Evolutionary conservation across 169 alveolate species (phyloP).

Genomic region (Fabrea salina): DNA sequence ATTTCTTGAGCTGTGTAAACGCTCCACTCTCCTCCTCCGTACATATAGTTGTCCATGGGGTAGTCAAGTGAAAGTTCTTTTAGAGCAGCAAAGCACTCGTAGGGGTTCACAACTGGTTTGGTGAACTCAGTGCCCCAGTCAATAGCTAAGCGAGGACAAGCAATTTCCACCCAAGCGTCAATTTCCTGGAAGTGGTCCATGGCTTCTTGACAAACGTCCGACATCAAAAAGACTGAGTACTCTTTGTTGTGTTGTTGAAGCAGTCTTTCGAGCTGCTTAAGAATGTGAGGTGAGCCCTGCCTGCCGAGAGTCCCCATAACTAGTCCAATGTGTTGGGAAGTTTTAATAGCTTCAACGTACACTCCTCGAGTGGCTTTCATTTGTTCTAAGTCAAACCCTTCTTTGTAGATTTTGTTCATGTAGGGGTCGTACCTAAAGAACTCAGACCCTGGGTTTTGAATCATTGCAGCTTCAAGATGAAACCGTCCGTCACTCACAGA

Average conservation of each 20-base stretch:
- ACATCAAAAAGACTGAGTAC: constrained; percentile 44
- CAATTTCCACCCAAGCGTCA: constrained; percentile 84
- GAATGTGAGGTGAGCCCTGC: constrained; percentile 86
- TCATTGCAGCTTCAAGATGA: constrained; percentile 99
- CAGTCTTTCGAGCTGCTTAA: constrained; percentile 73
- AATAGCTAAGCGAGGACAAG: constrained; percentile 98
- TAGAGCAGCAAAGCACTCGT: constrained; percentile 96
- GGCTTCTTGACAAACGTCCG: constrained; percentile 12
- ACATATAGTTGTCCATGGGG: constrained; percentile 29
- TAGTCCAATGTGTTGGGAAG: constrained; percentile 72
- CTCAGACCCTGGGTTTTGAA: constrained; percentile 91
- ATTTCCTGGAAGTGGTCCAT: constrained; percentile 1
- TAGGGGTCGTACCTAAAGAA: constrained; percentile 95
- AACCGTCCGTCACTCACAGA: constrained; percentile 99
- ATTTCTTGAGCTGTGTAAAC: constrained; percentile 14
- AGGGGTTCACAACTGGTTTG: constrained; percentile 95
- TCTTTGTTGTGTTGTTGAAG: constrained; percentile 63
- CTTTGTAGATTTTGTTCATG: constrained; percentile 84
- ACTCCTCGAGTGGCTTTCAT: neutral
- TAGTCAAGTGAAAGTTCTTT: constrained; percentile 12
- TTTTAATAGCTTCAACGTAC: constrained; percentile 60
- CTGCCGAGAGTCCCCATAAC: constrained; percentile 92
- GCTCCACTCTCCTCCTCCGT: constrained; percentile 17
- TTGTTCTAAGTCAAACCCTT: constrained; percentile 76
- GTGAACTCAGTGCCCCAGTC: constrained; percentile 96